Percentiles rank a stretch among this genome's conserved stretches.
Conservation (phyloP, 805 yeast genomes). For the Starmerella apis region DNA sequence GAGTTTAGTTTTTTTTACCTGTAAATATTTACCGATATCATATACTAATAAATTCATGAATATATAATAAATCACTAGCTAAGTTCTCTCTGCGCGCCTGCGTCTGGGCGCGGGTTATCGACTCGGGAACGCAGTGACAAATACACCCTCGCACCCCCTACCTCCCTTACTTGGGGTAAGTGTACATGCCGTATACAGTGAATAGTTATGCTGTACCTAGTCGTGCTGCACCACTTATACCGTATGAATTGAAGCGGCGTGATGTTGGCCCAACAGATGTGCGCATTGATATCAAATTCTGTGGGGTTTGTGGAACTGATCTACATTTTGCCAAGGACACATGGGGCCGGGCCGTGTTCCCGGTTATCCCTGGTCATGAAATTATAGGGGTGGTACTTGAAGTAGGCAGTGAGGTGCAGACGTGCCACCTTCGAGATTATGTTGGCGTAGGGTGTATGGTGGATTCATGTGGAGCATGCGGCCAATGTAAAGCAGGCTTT, state of each 20-base stretch:
- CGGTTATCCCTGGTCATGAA: constrained; percentile 44
- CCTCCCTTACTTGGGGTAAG: background rate
- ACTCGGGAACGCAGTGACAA: background rate
- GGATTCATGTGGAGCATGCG: constrained; percentile 51
- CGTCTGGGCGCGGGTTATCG: constrained; percentile 1
- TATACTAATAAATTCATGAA: too few relatives aligned
- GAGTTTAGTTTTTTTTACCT: too few relatives aligned
- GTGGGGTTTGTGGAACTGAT: constrained; percentile 50
- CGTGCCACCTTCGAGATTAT: constrained; percentile 54
- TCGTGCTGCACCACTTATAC: constrained; percentile 8
- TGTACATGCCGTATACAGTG: background rate
- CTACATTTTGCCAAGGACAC: constrained; percentile 43
- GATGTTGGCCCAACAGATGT: constrained; percentile 28
- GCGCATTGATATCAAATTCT: constrained; percentile 25
- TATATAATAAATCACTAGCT: too few relatives aligned
- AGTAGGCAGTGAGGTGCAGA: constrained; percentile 47
- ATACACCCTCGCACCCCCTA: background rate
- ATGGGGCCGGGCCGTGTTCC: constrained; percentile 38
- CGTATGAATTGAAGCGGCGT: constrained; percentile 19
- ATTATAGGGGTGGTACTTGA: constrained; percentile 32
- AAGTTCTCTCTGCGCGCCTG: too few relatives aligned
- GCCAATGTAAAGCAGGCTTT: constrained; percentile 45
- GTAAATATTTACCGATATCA: too few relatives aligned
- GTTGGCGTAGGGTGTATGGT: constrained; percentile 74
- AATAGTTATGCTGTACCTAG: background rate